Base-by-base conservation (phyloP, 805 yeast species). In the Spathaspora girioi region DNA sequence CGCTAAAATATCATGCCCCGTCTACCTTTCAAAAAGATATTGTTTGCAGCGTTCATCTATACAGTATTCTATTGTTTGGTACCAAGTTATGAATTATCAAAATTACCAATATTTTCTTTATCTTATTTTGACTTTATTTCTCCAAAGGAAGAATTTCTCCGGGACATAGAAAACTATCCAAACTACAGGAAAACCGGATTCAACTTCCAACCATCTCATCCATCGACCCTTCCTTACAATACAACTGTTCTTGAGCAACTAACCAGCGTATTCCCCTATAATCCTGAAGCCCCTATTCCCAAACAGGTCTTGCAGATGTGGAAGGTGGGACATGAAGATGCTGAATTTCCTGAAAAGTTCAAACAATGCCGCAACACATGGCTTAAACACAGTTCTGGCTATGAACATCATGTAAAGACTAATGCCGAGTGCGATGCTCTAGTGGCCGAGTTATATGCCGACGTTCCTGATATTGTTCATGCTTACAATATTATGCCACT, bases 401-500 rank as follows among this genome's bases (percentile, higher is more conserved):
- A 87, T 63, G 89, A 81, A 15, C 91, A 87, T 64, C 88, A 85
- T 60, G 69, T 87, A 26, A 78, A 87, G 61, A 81, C 86, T 54
- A 94, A 87, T 63, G 89, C 85, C 57, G 81, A 88, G n/a, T 78
- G 86, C 50, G 66, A 64, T 54, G 87, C 88, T 18, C 72, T 86
- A 54, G 75, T 87, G 43, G 83, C 79, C 59, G 80, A 82, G n/a
- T n/a, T n/a, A n/a, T n/a, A n/a, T n/a, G n/a, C n/a, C n/a, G n/a
- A n/a, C n/a, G n/a, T n/a, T n/a, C 97, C 98, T 0, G 82, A 82
- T 42, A 89, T 94, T 3, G 72, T 83, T 0, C 76, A 77, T 54
- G 97, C 97, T 0, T 94, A 86, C 71, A 70, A 80, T 15, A 57
- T 81, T 27, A 70, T 94, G 80, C 99, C 99, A 1, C 83, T 81